Percentiles rank a stretch among this genome's conserved stretches.
Conservation (phyloP, 148 eudicot species). For the Cornus controversa region DNA sequence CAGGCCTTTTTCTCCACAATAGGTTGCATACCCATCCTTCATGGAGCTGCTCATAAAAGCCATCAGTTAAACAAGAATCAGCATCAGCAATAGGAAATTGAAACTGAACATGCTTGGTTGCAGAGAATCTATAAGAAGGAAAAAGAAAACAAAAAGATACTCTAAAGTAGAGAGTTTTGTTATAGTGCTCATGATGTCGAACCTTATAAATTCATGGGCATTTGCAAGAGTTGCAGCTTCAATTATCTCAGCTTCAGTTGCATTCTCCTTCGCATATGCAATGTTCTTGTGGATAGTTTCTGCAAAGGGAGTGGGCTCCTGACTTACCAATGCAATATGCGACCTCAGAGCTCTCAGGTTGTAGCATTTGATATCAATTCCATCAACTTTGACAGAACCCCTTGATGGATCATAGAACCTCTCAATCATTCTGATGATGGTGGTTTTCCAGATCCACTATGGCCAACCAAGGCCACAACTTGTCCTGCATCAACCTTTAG, state of each 20-base stretch:
- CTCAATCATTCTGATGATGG: constrained; percentile 28
- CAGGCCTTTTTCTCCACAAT: constrained; percentile 45
- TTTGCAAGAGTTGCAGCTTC: constrained; percentile 42
- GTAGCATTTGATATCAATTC: constrained; percentile 26
- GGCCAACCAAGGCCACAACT: constrained; percentile 24
- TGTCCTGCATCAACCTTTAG: constrained; percentile 21
- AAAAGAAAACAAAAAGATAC: neutral
- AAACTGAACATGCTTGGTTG: neutral
- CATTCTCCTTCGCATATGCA: constrained; percentile 35
- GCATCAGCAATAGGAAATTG: too few species aligned
- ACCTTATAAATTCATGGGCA: constrained; percentile 46
- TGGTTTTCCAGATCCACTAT: constrained; percentile 27
- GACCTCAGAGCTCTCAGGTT: constrained; percentile 34
- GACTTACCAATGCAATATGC: constrained; percentile 40
- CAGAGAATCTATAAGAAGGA: too few species aligned
- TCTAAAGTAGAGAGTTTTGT: neutral
- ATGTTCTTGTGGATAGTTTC: constrained; percentile 43
- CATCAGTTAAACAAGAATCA: too few species aligned
- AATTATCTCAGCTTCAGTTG: constrained; percentile 34
- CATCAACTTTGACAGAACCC: constrained; percentile 31
- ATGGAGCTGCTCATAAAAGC: constrained; percentile 22
- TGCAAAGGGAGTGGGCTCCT: constrained; percentile 41
- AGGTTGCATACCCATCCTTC: constrained; percentile 39
- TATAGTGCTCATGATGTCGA: neutral
- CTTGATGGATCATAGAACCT: constrained; percentile 28